Evolutionary conservation across 352 stramenopile species (phyloP).

Genomic region (Globisporangium nunn): DNA sequence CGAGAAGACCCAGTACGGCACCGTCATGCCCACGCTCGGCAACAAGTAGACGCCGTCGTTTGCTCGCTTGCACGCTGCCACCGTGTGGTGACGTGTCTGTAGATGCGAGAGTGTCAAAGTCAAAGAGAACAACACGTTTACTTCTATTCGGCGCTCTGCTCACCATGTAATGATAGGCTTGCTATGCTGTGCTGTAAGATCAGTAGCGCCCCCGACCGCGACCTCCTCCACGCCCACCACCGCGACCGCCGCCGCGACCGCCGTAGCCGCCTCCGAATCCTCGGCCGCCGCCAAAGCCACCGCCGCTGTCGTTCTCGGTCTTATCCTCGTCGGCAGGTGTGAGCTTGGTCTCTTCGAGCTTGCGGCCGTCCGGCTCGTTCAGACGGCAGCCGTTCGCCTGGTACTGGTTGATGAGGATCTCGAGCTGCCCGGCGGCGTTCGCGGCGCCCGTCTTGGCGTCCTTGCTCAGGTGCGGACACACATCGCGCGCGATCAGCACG

Average conservation of each 20-base stretch:
- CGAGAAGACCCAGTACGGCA: slow-evolving; percentile 83
- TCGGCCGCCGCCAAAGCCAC: slow-evolving; percentile 15
- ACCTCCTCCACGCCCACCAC: slow-evolving; percentile 15
- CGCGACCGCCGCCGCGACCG: slow-evolving; percentile 15
- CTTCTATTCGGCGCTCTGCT: neutral
- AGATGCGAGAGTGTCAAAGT: neutral
- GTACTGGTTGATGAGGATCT: slow-evolving; percentile 72
- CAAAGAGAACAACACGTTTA: neutral
- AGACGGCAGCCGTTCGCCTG: slow-evolving; percentile 46
- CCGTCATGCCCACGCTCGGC: slow-evolving; percentile 90
- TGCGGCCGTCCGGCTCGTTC: slow-evolving; percentile 49
- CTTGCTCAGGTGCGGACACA: slow-evolving; percentile 60
- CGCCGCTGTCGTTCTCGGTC: slow-evolving; percentile 31
- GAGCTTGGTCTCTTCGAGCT: slow-evolving; percentile 67
- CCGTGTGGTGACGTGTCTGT: slow-evolving; percentile 3
- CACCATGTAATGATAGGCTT: too few relatives aligned
- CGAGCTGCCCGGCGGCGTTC: slow-evolving; percentile 63
- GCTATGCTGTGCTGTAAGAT: neutral
- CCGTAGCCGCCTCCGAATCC: slow-evolving; percentile 13
- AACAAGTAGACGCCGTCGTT: slow-evolving; percentile 27
- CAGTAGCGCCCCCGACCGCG: neutral
- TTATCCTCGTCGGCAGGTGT: slow-evolving; percentile 60
- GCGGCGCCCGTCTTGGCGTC: slow-evolving; percentile 68
- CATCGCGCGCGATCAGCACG: slow-evolving; percentile 53
- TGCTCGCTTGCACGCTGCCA: too few relatives aligned